A percentile compares a stretch with the other conserved stretches of the same genome.
phyloP scores from a whole-genome alignment of 352 stramenopile genomes.

The Phytophthora pluvialis region DNA sequence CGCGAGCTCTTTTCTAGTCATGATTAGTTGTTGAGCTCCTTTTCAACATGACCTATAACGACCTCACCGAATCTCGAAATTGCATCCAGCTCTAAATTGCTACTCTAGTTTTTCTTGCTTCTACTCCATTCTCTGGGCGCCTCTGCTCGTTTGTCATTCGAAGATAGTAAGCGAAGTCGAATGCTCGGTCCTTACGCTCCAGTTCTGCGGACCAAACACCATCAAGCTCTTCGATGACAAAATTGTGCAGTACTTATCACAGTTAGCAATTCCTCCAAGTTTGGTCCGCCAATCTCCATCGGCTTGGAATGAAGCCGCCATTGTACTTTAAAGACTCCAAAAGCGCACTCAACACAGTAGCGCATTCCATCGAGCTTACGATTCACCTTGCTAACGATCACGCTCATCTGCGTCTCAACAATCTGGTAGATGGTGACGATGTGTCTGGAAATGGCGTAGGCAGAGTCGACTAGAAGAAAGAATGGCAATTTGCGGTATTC shows the following conservation, averaged over 20 bases:
- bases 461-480: neutral
- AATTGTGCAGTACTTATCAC: slow-evolving; percentile 1
- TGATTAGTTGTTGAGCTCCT: neutral
- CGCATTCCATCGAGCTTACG: neutral
- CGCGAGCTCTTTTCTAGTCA: neutral
- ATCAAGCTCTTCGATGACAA: slow-evolving; percentile 1
- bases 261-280: neutral
- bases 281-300: neutral
- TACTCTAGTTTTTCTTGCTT: neutral
- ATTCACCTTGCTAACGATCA: neutral
- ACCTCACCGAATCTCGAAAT: neutral
- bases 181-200: neutral
- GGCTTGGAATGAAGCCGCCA: neutral
- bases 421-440: neutral
- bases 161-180: slow-evolving; percentile 3
- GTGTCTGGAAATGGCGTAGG: neutral
- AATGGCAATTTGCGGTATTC: neutral
- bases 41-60: neutral
- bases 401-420: neutral
- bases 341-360: neutral
- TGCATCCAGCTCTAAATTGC: neutral
- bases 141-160: neutral
- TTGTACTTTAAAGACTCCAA: neutral
- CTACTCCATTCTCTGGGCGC: neutral
- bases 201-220: neutral